Conservation (phyloP, 495 filamentous ascomycete genomes). For the Trichoderma gamsii region DNA sequence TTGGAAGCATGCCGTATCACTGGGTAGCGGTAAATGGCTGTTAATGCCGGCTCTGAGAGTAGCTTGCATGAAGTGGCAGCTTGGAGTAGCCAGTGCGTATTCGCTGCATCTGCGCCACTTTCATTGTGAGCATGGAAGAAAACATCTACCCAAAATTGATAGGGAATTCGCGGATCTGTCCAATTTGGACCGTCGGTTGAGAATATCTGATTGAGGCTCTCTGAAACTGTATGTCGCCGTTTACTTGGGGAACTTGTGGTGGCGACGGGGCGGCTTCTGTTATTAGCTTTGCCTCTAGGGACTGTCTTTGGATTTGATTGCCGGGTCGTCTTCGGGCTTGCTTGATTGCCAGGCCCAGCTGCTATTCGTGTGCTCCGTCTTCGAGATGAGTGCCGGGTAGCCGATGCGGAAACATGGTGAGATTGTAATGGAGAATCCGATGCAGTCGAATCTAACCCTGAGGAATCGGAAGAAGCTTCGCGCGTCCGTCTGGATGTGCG, state of each 20-base stretch:
- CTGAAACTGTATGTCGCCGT: not conserved
- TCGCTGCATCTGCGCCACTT: constrained; percentile 36
- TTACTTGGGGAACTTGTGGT: not conserved
- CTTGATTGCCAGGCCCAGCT: not conserved
- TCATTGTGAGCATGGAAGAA: constrained; percentile 56
- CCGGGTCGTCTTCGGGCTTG: not conserved
- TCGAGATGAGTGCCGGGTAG: not conserved
- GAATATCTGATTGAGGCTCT: no score
- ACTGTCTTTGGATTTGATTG: not conserved
- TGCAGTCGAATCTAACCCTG: not conserved
- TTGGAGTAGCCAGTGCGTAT: constrained; percentile 47
- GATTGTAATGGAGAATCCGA: not conserved
- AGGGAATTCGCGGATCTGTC: constrained; percentile 41
- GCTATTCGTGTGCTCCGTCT: not conserved
- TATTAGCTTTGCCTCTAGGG: not conserved
- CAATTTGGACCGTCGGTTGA: not conserved
- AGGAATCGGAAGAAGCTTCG: no score
- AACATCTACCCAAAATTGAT: constrained; percentile 57
- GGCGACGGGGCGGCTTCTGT: not conserved
- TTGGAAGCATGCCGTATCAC: constrained; percentile 23
- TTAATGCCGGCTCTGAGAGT: constrained; percentile 60
- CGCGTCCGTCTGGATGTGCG: not conserved
- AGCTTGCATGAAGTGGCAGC: constrained; percentile 49
- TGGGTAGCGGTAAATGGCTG: constrained; percentile 58
- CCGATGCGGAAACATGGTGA: not conserved